phyloP scores from a whole-genome alignment of 495 filamentous ascomycete genomes.

The Penicillium samsonianum region DNA sequence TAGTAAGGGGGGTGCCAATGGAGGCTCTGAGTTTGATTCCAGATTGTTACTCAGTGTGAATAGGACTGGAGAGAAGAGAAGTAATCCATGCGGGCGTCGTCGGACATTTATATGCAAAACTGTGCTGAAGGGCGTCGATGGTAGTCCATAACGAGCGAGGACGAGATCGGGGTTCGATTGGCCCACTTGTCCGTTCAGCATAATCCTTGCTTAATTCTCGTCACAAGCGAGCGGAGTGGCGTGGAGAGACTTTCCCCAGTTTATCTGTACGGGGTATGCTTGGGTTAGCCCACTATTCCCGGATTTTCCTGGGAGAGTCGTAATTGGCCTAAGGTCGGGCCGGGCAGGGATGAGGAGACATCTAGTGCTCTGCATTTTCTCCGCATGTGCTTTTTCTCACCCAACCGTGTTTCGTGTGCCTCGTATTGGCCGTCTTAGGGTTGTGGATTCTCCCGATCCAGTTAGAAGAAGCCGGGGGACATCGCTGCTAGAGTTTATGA shows the following conservation, averaged over 20 bases:
- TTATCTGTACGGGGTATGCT: constrained; percentile 1
- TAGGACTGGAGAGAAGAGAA: not conserved
- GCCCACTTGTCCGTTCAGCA: not conserved
- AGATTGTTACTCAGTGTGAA: not conserved
- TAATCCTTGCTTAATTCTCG: constrained; percentile 2
- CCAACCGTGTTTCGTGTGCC: not conserved
- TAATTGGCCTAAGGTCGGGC: constrained; percentile 10
- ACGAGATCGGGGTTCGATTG: constrained; percentile 1
- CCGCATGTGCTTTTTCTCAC: not conserved
- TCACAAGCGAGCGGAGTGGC: constrained; percentile 1
- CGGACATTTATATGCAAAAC: not conserved
- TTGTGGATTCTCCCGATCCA: not conserved
- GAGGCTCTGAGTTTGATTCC: not conserved
- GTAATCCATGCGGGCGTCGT: constrained; percentile 1
- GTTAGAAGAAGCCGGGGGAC: not conserved
- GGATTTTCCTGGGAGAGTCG: not conserved
- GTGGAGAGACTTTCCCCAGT: constrained; percentile 5
- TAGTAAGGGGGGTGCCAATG: too few species aligned
- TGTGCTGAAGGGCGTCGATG: not conserved
- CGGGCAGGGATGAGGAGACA: not conserved
- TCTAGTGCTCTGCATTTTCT: not conserved
- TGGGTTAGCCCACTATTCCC: constrained; percentile 6
- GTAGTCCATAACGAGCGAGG: constrained; percentile 2
- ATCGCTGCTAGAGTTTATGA: too few species aligned
- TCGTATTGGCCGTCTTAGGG: not conserved